These are phyloP conservation scores for Phialemonium atrogriseum DNA, from an alignment of 2,329 filamentous ascomycete genomes.

Conservation along the genomic window DNA sequence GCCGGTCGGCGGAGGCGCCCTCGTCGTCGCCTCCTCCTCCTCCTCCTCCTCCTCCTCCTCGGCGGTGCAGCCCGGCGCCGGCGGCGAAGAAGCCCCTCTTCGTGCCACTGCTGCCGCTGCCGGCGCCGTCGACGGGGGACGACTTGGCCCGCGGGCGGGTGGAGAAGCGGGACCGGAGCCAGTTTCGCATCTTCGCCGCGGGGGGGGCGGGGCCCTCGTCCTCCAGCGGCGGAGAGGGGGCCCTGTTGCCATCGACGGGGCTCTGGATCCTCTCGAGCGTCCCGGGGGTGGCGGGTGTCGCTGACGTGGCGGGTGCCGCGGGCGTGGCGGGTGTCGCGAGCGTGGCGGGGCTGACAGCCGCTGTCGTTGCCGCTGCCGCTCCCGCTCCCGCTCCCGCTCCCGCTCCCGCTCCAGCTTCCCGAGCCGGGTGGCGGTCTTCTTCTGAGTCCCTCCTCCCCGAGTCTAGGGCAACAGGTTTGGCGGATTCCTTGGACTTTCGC, in stretches of 20 bases:
- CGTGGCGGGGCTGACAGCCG: background rate
- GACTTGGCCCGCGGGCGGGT: conserved; percentile 18
- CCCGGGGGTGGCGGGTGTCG: background rate
- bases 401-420: too few relatives aligned
- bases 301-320: background rate
- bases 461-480: background rate
- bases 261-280: background rate
- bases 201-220: conserved; percentile 12
- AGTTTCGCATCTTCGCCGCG: conserved; percentile 26
- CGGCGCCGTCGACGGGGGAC: background rate
- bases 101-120: too few relatives aligned
- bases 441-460: background rate
- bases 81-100: too few relatives aligned
- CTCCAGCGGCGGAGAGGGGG: conserved; percentile 3
- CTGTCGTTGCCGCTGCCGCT: background rate
- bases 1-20: too few relatives aligned
- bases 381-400: too few relatives aligned
- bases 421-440: conserved; percentile 1
- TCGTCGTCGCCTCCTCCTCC: too few relatives aligned
- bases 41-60: too few relatives aligned
- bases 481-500: conserved; percentile 30
- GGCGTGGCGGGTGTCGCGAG: background rate
- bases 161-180: conserved; percentile 33
- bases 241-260: background rate
- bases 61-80: too few relatives aligned